Conservation (phyloP, 2,329 filamentous ascomycete species). For the Pseudogymnoascus sp. region DNA sequence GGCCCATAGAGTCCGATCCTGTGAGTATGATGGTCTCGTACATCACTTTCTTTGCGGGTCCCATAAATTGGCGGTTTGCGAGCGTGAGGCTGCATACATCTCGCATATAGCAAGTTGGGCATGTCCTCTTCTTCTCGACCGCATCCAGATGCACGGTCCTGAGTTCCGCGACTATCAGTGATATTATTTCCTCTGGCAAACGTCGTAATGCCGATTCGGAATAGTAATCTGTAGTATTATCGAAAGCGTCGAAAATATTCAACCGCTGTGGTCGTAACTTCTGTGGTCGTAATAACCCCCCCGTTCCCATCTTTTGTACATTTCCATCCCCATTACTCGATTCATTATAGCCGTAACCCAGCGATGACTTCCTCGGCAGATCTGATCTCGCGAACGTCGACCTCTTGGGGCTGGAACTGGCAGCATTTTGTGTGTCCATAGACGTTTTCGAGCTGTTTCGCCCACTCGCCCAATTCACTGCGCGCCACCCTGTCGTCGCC, state of each 20-base stretch:
- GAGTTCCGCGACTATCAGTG: slow-evolving; percentile 48
- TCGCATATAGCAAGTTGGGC: slow-evolving; percentile 59
- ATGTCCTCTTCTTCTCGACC: slow-evolving; percentile 36
- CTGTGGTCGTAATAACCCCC: neutral
- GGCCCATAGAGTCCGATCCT: slow-evolving; percentile 44
- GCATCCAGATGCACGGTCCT: slow-evolving; percentile 42
- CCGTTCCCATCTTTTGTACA: neutral
- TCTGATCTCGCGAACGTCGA: neutral
- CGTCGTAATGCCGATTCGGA: neutral
- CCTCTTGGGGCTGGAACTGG: neutral
- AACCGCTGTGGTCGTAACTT: slow-evolving; percentile 4
- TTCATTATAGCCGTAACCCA: neutral
- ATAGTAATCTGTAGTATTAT: neutral
- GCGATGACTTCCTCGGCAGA: neutral
- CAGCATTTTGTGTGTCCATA: neutral
- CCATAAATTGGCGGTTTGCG: neutral
- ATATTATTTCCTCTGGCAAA: slow-evolving; percentile 52
- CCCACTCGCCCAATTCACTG: neutral
- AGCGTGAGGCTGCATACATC: slow-evolving; percentile 47
- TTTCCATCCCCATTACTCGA: neutral
- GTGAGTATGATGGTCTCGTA: slow-evolving; percentile 53
- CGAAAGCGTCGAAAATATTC: slow-evolving; percentile 1
- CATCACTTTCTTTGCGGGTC: neutral
- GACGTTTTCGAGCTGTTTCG: neutral
- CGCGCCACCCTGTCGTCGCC: neutral